Base-by-base conservation (phyloP, 371 early-diverging fungal genomes). In the Syncephalis fuscata region DNA sequence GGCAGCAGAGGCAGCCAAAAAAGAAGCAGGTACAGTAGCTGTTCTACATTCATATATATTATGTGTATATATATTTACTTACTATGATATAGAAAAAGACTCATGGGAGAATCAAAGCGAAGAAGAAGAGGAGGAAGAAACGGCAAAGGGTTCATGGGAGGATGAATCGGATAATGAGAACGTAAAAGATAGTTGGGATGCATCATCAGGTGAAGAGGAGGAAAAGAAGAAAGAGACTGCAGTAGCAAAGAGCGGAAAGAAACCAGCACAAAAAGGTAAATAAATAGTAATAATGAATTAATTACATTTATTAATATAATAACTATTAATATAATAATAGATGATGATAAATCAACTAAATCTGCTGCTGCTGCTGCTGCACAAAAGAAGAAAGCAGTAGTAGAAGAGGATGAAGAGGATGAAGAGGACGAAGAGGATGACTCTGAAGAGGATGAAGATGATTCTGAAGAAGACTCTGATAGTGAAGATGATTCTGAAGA, bases 401-500 rank as follows among this genome's bases (percentile, higher is more conserved):
- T 51, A 36, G 53, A 66, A 51, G 55, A 61, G 36, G 57, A 61
- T 14, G 59, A 62, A 11, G 69, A 67, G 22, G 71, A 71, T 4
- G 62, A 59, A n/a, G 71, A 72, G 7, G 63, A 62, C 1, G 65
- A 70, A 32, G 73, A 66, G 38, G 69, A 72, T 37, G 61, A 61
- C 20, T 27, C 26, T 2, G 70, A 63, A 22, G 65, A 67, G 2
- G 62, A 55, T 23, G 54, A 52, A 10, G 61, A 64, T 23, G 61
- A 68, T 51, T 63, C 63, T 15, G 62, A 61, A n/a, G 53, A 55
- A 23, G 62, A 61, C 15, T 55, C 54, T n/a, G 76, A 72, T 40
- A 52, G 52, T n/a, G 63, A 67, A 5, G 70, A 70, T 48, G 68
- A 66, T 26, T 69, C 70, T 21, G 75, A 77, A 2, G 82, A 82